A percentile compares a stretch with the other conserved stretches of the same genome.
Evolutionary conservation across 2,329 filamentous ascomycete species (phyloP).

Genomic region (Coniochaeta sp.): DNA sequence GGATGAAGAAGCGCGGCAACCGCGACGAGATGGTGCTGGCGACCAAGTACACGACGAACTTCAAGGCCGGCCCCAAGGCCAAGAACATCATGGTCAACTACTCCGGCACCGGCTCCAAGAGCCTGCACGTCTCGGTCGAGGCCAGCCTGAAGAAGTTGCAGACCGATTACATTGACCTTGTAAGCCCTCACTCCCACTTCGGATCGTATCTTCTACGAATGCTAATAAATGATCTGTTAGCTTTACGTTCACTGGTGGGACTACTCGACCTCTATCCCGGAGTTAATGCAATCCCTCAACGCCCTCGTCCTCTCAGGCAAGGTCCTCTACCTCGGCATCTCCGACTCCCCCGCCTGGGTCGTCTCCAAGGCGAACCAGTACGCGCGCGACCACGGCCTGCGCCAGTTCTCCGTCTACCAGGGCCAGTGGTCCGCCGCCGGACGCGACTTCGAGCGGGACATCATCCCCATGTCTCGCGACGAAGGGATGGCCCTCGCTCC

Average conservation of each 20-base stretch:
- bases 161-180: constrained; percentile 63
- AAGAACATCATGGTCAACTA: constrained; percentile 43
- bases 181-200: constrained; percentile 17
- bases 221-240: constrained; percentile 24
- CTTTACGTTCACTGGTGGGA: constrained; percentile 51
- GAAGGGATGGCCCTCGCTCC: constrained; percentile 51
- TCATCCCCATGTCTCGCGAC: constrained; percentile 56
- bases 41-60: constrained; percentile 62
- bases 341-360: constrained; percentile 51
- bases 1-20: constrained; percentile 58
- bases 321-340: constrained; percentile 52
- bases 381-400: constrained; percentile 52
- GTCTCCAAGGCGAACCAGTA: constrained; percentile 47
- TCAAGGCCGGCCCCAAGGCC: constrained; percentile 27
- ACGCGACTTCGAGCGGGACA: constrained; percentile 64
- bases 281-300: constrained; percentile 54
- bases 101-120: constrained; percentile 56
- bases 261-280: constrained; percentile 44
- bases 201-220: no score
- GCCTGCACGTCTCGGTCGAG: constrained; percentile 46
- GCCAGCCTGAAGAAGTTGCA: constrained; percentile 52
- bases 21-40: constrained; percentile 65
- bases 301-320: constrained; percentile 43
- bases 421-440: constrained; percentile 49
- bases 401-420: constrained; percentile 57